Base-by-base conservation (phyloP, 768 basidiomycete genomes). In the Boletellus sp. region DNA sequence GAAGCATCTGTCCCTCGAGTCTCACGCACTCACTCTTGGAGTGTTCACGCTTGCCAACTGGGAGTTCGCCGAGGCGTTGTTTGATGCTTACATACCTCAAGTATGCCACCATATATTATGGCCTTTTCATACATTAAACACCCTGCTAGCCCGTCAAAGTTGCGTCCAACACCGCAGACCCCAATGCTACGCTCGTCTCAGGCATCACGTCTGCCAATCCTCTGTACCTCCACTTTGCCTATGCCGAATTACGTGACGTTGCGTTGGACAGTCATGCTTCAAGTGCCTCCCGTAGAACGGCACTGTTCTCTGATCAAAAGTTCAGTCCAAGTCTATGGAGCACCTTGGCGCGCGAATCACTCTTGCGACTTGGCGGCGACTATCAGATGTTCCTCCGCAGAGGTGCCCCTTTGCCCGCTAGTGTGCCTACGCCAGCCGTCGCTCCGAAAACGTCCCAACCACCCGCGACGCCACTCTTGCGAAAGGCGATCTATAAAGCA, bases 281-380 rank as follows among this genome's bases (percentile, higher is more conserved):
- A 2, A 75, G 75, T 0, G 61, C 69, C 11, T 61, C 74, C 1
- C 75, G 74, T 31, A 75, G 85, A 11, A 74, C 75, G 0, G 74
- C 78, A 0, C 60, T 90, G 1, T 90, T 88, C 57, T 75, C 75
- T 1, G 87, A 90, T 56, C 83, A 85, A 59, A 85, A 84, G 56
- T 78, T 79, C 45, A 73, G 70, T 8, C 83, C 82, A 0, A 80
- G 70, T 45, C 66, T 87, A 9, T 91, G 90, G 89, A 71, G 70
- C 17, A 73, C 73, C 2, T 68, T 90, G 28, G 71, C 72, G 8
- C 76, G 86, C 4, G 80, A 83, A 47, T 72, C 77, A 8, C 72
- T 92, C 2, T 59, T 86, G 10, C 61, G 77, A 7, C 72, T 91
- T 1, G 88, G 86, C 9, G 61, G 70, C 1, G 87, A 92, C 63